Evolutionary conservation across 139 green algal species (phyloP).

Genomic region (Chlorella vulgaris): DNA sequence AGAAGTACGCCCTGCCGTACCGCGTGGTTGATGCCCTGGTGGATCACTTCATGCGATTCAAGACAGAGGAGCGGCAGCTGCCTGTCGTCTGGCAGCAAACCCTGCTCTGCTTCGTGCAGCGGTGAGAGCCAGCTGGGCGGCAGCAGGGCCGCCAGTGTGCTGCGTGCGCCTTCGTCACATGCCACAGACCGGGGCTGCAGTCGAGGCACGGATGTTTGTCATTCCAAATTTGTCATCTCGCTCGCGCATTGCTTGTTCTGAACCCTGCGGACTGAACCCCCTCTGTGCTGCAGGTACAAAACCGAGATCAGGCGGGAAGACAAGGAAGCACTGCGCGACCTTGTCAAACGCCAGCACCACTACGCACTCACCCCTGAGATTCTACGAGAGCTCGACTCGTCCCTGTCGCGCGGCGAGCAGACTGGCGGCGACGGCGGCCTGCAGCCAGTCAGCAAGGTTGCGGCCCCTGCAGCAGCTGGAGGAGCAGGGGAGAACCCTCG

Average conservation of each 20-base stretch:
- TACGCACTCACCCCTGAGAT: constrained; percentile 92
- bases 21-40: constrained; percentile 69
- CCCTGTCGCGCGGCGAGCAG: constrained; percentile 26
- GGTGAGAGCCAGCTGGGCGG: constrained; percentile 63
- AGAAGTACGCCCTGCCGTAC: constrained; percentile 99
- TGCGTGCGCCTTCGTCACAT: background rate
- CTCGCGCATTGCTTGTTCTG: too few relatives aligned
- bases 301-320: constrained; percentile 86
- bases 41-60: constrained; percentile 85
- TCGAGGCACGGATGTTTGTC: too few relatives aligned
- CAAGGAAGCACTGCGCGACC: constrained; percentile 72
- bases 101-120: constrained; percentile 95
- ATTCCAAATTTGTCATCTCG: too few relatives aligned
- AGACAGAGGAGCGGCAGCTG: constrained; percentile 83
- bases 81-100: constrained; percentile 99
- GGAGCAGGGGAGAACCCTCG: constrained; percentile 68
- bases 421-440: background rate
- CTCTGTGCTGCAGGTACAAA: constrained; percentile 79
- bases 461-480: constrained; percentile 37
- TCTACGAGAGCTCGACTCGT: constrained; percentile 83
- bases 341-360: constrained; percentile 87
- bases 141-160: too few relatives aligned
- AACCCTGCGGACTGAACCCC: too few relatives aligned
- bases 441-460: constrained; percentile 8
- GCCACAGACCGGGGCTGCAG: too few relatives aligned